Base-by-base conservation (phyloP, 306 rosid genomes). In the Argentina anserina region DNA sequence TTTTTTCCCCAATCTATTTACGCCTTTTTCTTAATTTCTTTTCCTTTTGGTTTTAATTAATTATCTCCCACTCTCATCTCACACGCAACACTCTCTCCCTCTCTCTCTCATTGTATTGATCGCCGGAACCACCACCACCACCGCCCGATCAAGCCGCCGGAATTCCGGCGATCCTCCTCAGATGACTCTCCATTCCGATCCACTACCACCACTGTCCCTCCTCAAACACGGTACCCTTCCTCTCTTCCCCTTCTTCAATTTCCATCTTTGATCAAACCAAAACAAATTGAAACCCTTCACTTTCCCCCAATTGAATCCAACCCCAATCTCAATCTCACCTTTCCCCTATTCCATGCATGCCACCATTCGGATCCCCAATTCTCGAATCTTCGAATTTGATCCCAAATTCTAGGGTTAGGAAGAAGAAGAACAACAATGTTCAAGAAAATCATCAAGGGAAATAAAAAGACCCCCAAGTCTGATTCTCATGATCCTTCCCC, bases 401-500 rank as follows among this genome's bases (percentile, higher is more conserved):
- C 69, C 62, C 73, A 53, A 21, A 72, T 74, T 58, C 17, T 58
- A 70, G 75, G 75, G 78, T 73, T 79, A 52, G 81, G 67, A 70
- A 45, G 82, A 83, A 93, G 87, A 56, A 33, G 13, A 78, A 69
- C 43, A 77, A 91, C 31, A 37, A 71, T 94, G 99, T 88, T 94
- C 59, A 89, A 87, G 89, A 94, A 91, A 67, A 87, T 94, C 70
- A 94, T 91, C 83, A 88, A 87, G 67, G 95, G 91, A 45, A 90
- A 84, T 47, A 84, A 86, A 37, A 94, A 94, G 90, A 89, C 91
- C 86, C 83, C 97, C 76, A 94, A 94, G 82, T 85, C 99, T 11
- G 99, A 91, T 45, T 46, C 90, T 6, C 74, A 31, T 74, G 99
- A 94, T 75, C 74, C 88, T 21, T 77, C 83, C 23, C 12, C 76